Percentiles rank a stretch among this genome's conserved stretches.
These are phyloP conservation scores for Peterozyma toletana DNA, from an alignment of 805 yeast genomes.

Conservation along the genomic window DNA sequence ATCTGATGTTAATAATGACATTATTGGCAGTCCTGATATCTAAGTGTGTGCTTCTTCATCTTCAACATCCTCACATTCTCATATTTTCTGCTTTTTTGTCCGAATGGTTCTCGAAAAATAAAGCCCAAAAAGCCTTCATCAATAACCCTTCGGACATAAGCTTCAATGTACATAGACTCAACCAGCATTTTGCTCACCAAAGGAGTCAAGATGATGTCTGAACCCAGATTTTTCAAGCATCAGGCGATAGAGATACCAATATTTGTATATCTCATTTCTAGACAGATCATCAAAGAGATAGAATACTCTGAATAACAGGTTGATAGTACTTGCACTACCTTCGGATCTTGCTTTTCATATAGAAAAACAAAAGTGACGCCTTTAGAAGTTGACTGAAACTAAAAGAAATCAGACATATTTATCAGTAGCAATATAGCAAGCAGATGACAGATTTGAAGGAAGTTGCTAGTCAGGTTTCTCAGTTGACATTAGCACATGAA, in stretches of 20 bases:
- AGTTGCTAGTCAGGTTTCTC: slow-evolving; percentile 12
- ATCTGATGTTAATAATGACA: neutral
- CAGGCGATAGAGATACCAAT: neutral
- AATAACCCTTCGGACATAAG: neutral
- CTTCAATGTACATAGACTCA: slow-evolving; percentile 9
- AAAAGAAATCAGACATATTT: slow-evolving; percentile 9
- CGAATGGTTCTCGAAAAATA: neutral
- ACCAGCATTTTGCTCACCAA: neutral
- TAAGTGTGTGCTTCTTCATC: neutral
- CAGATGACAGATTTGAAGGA: slow-evolving; percentile 16
- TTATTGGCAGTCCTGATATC: too few relatives aligned
- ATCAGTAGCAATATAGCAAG: neutral
- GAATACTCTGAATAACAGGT: too few relatives aligned
- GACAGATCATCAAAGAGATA: too few relatives aligned
- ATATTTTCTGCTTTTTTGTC: neutral
- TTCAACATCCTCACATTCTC: neutral
- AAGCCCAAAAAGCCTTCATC: neutral
- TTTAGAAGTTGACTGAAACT: slow-evolving; percentile 11
- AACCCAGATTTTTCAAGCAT: neutral
- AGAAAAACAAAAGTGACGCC: slow-evolving; percentile 5
- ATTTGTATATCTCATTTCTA: neutral
- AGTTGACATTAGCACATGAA: slow-evolving; percentile 1
- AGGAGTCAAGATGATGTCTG: neutral
- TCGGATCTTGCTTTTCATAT: too few relatives aligned
- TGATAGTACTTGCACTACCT: too few relatives aligned